phyloP scores from a whole-genome alignment of 306 rosid species.

The Styphnolobium japonicum region DNA sequence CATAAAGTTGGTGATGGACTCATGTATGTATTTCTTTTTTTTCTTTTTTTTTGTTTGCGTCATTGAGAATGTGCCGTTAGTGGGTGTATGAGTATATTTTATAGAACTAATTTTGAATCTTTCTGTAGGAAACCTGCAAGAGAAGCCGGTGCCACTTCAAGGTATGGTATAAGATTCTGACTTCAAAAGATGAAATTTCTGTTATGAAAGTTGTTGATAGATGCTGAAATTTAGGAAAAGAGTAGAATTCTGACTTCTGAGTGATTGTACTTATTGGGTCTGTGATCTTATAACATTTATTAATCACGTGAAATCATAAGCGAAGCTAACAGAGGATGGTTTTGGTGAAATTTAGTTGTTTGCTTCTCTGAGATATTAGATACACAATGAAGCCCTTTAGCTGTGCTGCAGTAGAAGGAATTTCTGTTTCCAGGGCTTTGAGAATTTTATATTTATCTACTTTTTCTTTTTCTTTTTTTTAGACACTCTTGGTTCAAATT shows the following conservation, averaged over 20 bases:
- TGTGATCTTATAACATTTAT: background rate
- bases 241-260: background rate
- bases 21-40: conserved; percentile 31
- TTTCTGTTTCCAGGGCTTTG: background rate
- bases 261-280: background rate
- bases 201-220: background rate
- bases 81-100: background rate
- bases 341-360: background rate
- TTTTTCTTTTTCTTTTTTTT: background rate
- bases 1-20: conserved; percentile 36
- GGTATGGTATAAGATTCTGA: conserved; percentile 31
- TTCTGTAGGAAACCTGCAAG: conserved; percentile 27
- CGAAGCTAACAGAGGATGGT: background rate
- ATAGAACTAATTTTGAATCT: background rate
- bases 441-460: background rate
- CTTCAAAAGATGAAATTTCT: background rate
- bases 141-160: conserved; percentile 21
- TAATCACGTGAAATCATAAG: background rate
- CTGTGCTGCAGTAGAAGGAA: background rate
- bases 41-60: too few species aligned
- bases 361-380: background rate
- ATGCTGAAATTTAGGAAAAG: background rate
- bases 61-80: background rate
- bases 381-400: conserved; percentile 1
- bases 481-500: background rate